Evolutionary conservation across 768 basidiomycete species (phyloP), one percentile per base, ranked within the genome.

Genomic region (Suillus decipiens): DNA sequence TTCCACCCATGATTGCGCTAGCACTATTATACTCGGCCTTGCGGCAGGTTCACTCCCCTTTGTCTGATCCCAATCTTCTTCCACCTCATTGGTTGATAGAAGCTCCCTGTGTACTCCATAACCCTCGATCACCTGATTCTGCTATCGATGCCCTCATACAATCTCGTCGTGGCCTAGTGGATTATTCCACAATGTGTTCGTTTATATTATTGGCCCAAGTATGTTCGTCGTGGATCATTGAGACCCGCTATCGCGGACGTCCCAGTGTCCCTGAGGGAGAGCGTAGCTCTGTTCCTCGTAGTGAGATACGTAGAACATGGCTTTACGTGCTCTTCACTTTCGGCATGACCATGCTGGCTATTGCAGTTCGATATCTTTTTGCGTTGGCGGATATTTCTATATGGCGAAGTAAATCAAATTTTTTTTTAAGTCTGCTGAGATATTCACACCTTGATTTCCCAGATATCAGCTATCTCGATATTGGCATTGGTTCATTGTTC

Each of bases 401-500:
- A 58, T 93, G 91, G 92, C 86, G 86, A 74, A 84, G 92, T 93
- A 69, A 69, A 87, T 79, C 31, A 15, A 55, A 67, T 34, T 62
- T 22, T 47, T 56, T 37, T 45, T 54, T 60, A 43, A 5, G 61
- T 43, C 19, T 10, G 9, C 28, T 55, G n/a, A 15, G 2, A 63
- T 41, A 47, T 10, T 65, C 43, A 66, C 60, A 47, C 28, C 41
- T 42, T 47, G 48, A 54, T 47, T 63, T 63, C 41, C 36, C 70
- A 96, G 95, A 93, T 75, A 79, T 96, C 71, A 89, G 84, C 64
- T 81, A 84, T 65, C 86, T 92, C 61, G 96, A 98, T 69, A 81
- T 92, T 61, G 76, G 84, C 15, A 78, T 90, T 28, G 84, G 85
- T 41, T 87, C 93, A 2, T 71, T 91, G 48, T 94, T 96, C 77